Base-by-base conservation (phyloP, 495 filamentous ascomycete species). In the Daldinia childiae region DNA sequence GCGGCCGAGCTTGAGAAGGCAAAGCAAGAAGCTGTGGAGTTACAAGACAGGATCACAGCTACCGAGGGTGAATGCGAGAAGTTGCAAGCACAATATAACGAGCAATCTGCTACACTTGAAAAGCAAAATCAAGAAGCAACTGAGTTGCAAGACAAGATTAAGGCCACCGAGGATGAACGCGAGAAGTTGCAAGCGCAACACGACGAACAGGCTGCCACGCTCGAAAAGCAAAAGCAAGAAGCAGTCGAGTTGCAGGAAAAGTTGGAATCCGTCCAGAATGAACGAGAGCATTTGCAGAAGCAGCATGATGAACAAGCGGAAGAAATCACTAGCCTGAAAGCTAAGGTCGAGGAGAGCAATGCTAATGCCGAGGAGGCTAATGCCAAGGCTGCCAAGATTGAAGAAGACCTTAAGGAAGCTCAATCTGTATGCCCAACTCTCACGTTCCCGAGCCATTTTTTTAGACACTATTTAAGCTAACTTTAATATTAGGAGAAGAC, bases 361-460 rank as follows among this genome's bases (percentile, higher is more conserved):
- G 17, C 27, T 8, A 32, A 67, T 43, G 59, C 9, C 6, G 64
- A 74, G 12, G 59, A 68, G 32, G 74, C 51, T 11, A 65, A 73
- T 26, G 57, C 66, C 7, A 66, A 71, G 62, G 68, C 69, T 62
- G 71, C 66, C 1, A 76, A 74, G 34, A 58, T 60, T 9, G 61
- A 66, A 30, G 66, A 67, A 27, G 73, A 69, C 6, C 48, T 68
- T 6, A 29, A 71, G 41, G 62, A 58, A 3, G 62, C 62, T 5
- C 58, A 73, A 41, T 41, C 57, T 38, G 71, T 73, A 66, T 50
- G 71, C 0, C 0, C 1, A 21, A 38, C 41, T 30, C 7, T 24
- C 17, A 26, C 34, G 17, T 17, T 26, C 15, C 8, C 0, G 12
- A 29, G 27, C 3, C 27, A 2, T 30, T 32, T 56, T 32, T 32